Evolutionary conservation across 768 basidiomycete genomes (phyloP).

Genomic region (Calocera cornea): DNA sequence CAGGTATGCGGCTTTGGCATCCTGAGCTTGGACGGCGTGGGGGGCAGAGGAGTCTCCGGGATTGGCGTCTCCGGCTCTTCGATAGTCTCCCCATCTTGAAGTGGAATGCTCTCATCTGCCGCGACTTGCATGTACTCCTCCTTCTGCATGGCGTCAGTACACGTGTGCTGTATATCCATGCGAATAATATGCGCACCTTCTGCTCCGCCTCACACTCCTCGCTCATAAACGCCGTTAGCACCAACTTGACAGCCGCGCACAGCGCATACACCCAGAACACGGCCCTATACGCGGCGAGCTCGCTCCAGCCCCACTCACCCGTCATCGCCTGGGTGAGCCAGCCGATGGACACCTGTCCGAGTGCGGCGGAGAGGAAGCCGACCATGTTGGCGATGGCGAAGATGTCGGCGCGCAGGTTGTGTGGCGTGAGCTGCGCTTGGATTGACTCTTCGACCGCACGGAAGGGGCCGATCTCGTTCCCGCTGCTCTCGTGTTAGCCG

Average conservation of each 20-base stretch:
- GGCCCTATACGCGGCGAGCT: constrained; percentile 15
- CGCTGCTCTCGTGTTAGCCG: neutral
- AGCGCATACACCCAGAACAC: constrained; percentile 17
- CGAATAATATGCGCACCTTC: neutral
- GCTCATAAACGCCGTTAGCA: constrained; percentile 9
- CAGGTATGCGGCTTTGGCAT: neutral
- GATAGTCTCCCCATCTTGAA: neutral
- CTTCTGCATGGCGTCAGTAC: neutral
- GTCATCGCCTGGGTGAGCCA: constrained; percentile 10
- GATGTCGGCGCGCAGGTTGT: constrained; percentile 12
- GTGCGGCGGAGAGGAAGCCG: constrained; percentile 15
- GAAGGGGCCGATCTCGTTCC: constrained; percentile 20
- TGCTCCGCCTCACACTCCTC: constrained; percentile 10
- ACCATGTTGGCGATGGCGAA: constrained; percentile 17
- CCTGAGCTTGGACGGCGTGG: neutral
- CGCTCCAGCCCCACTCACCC: constrained; percentile 11
- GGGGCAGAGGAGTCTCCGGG: neutral
- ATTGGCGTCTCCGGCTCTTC: neutral
- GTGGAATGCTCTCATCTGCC: neutral
- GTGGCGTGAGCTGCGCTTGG: constrained; percentile 16
- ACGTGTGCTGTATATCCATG: neutral
- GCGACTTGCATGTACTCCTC: constrained; percentile 5
- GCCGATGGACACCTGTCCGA: constrained; percentile 15
- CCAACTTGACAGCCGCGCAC: constrained; percentile 14
- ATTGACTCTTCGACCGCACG: constrained; percentile 21